Evolutionary conservation across 345 rosid species (phyloP).

Genomic region (Gossypium longicalyx): DNA sequence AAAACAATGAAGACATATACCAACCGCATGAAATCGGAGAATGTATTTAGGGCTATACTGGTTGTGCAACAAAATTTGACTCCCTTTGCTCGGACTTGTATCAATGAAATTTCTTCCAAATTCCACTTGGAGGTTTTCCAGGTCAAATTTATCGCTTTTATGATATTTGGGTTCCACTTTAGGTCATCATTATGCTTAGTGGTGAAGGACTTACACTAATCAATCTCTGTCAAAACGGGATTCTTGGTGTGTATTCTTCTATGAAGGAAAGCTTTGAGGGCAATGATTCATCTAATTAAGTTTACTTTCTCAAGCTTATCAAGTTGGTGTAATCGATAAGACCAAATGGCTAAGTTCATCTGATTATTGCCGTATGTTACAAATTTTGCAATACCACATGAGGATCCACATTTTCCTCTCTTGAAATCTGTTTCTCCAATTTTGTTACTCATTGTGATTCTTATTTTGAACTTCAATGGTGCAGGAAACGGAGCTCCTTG

Average conservation of each 20-base stretch:
- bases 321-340: not conserved
- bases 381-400: not conserved
- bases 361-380: not conserved
- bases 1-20: constrained; percentile 84
- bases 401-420: not conserved
- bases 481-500: constrained; percentile 67
- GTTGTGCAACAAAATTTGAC: constrained; percentile 79
- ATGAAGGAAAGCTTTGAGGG: not conserved
- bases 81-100: constrained; percentile 74
- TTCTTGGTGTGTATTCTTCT: not conserved
- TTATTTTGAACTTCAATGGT: constrained; percentile 11
- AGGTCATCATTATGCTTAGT: not conserved
- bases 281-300: not conserved
- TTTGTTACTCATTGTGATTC: not conserved
- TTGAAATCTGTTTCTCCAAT: not conserved
- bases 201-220: not conserved
- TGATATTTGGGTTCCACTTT: not conserved
- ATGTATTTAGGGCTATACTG: constrained; percentile 71
- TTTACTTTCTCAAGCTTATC: not conserved
- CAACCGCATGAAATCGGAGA: constrained; percentile 75
- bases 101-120: constrained; percentile 56
- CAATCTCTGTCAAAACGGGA: not conserved
- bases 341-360: not conserved
- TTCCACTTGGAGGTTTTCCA: constrained; percentile 82
- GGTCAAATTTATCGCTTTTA: constrained; percentile 34